These are phyloP conservation scores for Botrytis elliptica DNA, from an alignment of 2,329 filamentous ascomycete genomes.

Conservation along the genomic window DNA sequence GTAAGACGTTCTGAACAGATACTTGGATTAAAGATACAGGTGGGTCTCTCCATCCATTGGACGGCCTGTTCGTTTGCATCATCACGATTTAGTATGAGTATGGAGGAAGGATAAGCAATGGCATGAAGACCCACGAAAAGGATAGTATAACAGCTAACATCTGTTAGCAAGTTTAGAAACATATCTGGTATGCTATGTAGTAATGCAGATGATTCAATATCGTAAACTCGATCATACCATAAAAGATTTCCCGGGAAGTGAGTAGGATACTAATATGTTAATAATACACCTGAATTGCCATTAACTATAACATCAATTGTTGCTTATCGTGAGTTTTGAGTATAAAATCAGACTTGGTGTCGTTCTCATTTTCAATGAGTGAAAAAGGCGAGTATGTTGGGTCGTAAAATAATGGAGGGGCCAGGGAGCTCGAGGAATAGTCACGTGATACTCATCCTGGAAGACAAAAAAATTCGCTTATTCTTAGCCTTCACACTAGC, in stretches of 20 bases:
- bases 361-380: background rate
- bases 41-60: background rate
- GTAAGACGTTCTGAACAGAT: background rate
- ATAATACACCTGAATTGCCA: background rate
- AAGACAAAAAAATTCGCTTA: slow-evolving; percentile 11
- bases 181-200: background rate
- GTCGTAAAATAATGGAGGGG: background rate
- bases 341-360: background rate
- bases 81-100: background rate
- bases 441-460: background rate
- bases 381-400: background rate
- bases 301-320: background rate
- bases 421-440: too few species aligned
- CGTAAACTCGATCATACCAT: background rate
- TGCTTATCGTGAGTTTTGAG: background rate
- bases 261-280: background rate
- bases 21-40: background rate
- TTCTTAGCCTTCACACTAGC: slow-evolving; percentile 17
- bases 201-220: background rate
- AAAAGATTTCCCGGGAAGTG: background rate
- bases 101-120: background rate
- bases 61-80: background rate
- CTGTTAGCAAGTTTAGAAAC: background rate
- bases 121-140: background rate
- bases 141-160: too few species aligned